phyloP scores from a whole-genome alignment of 768 basidiomycete genomes.

The Kwoniella mangroviensis region DNA sequence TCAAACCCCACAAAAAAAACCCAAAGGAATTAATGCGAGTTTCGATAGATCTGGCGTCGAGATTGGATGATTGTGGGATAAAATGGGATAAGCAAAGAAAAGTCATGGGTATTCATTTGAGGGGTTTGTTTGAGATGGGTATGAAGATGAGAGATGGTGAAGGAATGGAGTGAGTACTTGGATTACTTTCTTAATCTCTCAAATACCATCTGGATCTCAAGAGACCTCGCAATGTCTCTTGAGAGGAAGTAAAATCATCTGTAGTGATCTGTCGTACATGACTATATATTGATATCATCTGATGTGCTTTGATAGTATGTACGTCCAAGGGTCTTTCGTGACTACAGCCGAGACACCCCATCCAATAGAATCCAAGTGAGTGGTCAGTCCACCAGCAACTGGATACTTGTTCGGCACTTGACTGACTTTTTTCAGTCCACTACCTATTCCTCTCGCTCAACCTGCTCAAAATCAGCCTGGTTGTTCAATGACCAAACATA shows the following conservation, averaged over 20 bases:
- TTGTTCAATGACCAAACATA: conserved; percentile 31
- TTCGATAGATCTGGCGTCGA: conserved; percentile 35
- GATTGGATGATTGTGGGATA: conserved; percentile 38
- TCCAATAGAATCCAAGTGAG: conserved; percentile 44
- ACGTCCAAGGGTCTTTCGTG: conserved; percentile 45
- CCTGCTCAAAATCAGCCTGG: not conserved
- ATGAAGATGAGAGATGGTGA: conserved; percentile 11
- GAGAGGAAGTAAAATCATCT: too few relatives aligned
- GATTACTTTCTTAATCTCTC: too few relatives aligned
- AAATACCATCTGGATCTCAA: too few relatives aligned
- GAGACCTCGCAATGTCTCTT: too few relatives aligned
- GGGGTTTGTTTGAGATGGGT: conserved; percentile 46
- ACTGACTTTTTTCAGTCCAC: conserved; percentile 34
- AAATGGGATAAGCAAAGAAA: conserved; percentile 42
- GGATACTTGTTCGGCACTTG: not conserved
- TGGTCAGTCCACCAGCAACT: too few relatives aligned
- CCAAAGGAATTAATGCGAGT: conserved; percentile 37
- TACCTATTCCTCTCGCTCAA: conserved; percentile 19
- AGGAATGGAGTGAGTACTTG: conserved; percentile 40
- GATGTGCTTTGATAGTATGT: conserved; percentile 23
- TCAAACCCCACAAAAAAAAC: not conserved
- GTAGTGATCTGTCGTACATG: too few relatives aligned
- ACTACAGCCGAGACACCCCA: conserved; percentile 42
- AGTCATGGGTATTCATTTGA: conserved; percentile 50
- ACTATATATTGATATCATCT: not conserved